A percentile compares a stretch with the other conserved stretches of the same genome.
These are phyloP conservation scores for Excoecaria cochinchinensis DNA, from an alignment of 345 rosid genomes.

Conservation along the genomic window DNA sequence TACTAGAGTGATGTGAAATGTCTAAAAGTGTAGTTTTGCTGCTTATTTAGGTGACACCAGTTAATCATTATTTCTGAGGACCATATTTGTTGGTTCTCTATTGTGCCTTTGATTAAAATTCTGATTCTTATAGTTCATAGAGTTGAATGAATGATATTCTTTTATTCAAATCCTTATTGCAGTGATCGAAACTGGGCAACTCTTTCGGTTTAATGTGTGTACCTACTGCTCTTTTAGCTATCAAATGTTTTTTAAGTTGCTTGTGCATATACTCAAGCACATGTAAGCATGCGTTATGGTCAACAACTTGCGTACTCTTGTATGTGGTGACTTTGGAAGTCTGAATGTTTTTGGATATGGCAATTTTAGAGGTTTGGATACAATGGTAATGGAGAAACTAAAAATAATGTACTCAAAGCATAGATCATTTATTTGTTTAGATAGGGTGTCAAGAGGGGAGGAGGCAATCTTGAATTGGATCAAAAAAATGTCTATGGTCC, in stretches of 20 bases:
- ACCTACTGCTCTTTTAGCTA: neutral
- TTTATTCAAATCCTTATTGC: neutral
- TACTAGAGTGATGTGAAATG: conserved; percentile 28
- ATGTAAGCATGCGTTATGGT: too few relatives aligned
- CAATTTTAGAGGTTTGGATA: neutral
- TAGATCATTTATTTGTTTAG: conserved; percentile 25
- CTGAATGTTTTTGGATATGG: neutral
- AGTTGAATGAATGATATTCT: conserved; percentile 36
- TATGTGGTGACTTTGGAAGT: neutral
- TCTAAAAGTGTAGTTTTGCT: conserved; percentile 14
- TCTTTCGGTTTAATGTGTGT: too few relatives aligned
- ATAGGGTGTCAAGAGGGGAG: conserved; percentile 32
- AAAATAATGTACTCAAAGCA: neutral
- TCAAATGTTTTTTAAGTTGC: neutral
- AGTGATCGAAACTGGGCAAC: neutral
- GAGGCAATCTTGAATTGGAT: conserved; percentile 35
- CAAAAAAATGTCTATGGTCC: conserved; percentile 10
- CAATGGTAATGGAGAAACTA: conserved; percentile 7
- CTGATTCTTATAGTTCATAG: conserved; percentile 30
- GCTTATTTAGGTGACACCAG: neutral
- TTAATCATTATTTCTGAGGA: conserved; percentile 26
- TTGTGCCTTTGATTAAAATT: conserved; percentile 24
- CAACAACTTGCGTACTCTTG: neutral
- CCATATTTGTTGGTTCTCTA: conserved; percentile 33
- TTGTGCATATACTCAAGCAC: neutral